A percentile compares a stretch with the other conserved stretches of the same genome.
These are phyloP conservation scores for Auricularia sp. DNA, from an alignment of 768 basidiomycete species.

Conservation along the genomic window DNA sequence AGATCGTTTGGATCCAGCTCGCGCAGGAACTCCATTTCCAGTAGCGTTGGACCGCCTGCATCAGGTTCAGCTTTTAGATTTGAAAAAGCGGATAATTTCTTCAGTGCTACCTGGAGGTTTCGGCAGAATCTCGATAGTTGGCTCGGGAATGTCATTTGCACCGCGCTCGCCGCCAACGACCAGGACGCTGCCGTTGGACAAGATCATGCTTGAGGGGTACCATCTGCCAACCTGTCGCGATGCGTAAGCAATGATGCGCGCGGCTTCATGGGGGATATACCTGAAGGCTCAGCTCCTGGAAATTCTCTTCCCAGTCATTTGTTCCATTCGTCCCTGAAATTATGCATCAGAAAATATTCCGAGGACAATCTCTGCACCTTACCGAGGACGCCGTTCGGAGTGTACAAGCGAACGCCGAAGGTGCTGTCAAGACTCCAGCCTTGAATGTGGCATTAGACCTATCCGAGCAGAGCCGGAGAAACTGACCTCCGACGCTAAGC, in stretches of 20 bases:
- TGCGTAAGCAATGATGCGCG: not conserved
- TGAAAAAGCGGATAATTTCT: slow-evolving; percentile 44
- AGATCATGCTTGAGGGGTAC: slow-evolving; percentile 59
- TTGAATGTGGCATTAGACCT: not conserved
- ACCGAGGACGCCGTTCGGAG: slow-evolving; percentile 56
- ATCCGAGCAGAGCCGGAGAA: slow-evolving; percentile 27
- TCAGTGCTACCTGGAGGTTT: slow-evolving; percentile 37
- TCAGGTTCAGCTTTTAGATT: not conserved
- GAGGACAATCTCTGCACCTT: slow-evolving; percentile 15
- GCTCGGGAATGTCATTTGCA: slow-evolving; percentile 53
- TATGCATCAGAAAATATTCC: not conserved
- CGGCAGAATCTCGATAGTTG: slow-evolving; percentile 64
- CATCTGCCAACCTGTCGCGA: slow-evolving; percentile 46
- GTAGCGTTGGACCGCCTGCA: slow-evolving; percentile 2
- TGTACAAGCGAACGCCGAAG: slow-evolving; percentile 62
- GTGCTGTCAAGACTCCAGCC: slow-evolving; percentile 67
- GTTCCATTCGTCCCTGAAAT: slow-evolving; percentile 38
- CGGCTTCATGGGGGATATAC: slow-evolving; percentile 21
- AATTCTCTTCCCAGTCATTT: slow-evolving; percentile 73
- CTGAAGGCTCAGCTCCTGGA: slow-evolving; percentile 46
- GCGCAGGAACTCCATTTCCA: slow-evolving; percentile 14
- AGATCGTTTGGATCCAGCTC: slow-evolving; percentile 61
- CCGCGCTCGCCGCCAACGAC: slow-evolving; percentile 69
- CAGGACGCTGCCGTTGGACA: slow-evolving; percentile 65
- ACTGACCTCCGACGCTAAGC: slow-evolving; percentile 26